Evolutionary conservation across 768 basidiomycete species (phyloP), one percentile per base, ranked within the genome.

Genomic region (Exidia glandulosa): DNA sequence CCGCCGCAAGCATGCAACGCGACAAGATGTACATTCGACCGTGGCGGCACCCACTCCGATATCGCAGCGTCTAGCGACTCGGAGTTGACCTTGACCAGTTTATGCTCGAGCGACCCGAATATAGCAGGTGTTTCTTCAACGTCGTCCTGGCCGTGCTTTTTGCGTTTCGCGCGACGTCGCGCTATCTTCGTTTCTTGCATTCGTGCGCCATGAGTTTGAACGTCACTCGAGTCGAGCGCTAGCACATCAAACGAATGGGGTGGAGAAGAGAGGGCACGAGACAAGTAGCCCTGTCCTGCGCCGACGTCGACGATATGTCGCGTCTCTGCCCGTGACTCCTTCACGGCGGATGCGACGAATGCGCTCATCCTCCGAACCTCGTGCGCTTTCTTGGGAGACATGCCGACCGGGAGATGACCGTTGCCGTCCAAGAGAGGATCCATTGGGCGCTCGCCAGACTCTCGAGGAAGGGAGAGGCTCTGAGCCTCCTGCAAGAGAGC

Each of bases 1-100:
- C 86, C 84, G 3, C 88, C 88, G 63, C 88, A 90, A 1, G 86
- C 86, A 63, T 90, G 88, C 34, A 90, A 75, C 19, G 83, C 88
- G 32, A 88, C 79, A 47, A 89, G 72, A 30, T 86, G 70, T 9
- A 87, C 77, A 27, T 68, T 57, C 3, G 69, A 62, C n/a, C 16
- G 2, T 5, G 57, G 27, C 19, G 30, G 31, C 16, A 85, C 68
- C 87, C 87, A 88, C 27, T 77, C 75, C 59, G 77, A 70, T 19
- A 85, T 73, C 5, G 79, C 69, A 0, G 65, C 60, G 2, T 78
- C 66, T 6, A 90, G 71, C 3, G 79, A 75, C 25, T 67, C 63
- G 2, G 81, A 73, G 2, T 75, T 81, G 58, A 88, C 81, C 61
- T 80, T 73, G 23, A 84, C 68, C 0, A 81, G 85, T 60, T 73